Evolutionary conservation across 2,329 filamentous ascomycete species (phyloP).

Genomic region (Alternaria sp.): DNA sequence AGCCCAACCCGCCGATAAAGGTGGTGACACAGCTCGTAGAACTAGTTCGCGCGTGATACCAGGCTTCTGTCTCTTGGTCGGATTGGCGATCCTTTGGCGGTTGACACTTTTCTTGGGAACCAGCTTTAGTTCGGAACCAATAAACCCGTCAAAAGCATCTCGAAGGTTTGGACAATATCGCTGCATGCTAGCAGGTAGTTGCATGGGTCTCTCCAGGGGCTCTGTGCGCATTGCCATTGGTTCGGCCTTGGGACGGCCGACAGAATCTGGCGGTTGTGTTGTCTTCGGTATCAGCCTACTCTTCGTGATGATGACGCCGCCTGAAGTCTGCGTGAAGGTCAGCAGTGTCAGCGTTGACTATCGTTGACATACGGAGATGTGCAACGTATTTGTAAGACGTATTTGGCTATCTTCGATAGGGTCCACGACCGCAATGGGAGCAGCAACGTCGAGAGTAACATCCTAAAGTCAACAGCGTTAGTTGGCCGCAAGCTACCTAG

Average conservation of each 20-base stretch:
- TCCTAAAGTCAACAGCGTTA: conserved; percentile 24
- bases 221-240: background rate
- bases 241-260: background rate
- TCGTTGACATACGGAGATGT: background rate
- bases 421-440: conserved; percentile 22
- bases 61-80: background rate
- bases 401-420: conserved; percentile 37
- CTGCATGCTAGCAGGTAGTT: background rate
- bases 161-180: background rate
- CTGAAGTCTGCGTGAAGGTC: background rate
- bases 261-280: background rate
- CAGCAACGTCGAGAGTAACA: conserved; percentile 1
- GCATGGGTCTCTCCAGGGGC: background rate
- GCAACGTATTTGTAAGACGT: no score
- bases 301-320: background rate
- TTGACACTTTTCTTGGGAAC: background rate
- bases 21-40: conserved; percentile 10
- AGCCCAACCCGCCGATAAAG: background rate
- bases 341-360: background rate
- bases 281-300: background rate
- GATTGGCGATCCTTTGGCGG: background rate
- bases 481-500: background rate
- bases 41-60: background rate
- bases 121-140: conserved; percentile 11
- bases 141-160: conserved; percentile 18